Conservation (phyloP, 495 filamentous ascomycete species). For the Xylona heveae region DNA sequence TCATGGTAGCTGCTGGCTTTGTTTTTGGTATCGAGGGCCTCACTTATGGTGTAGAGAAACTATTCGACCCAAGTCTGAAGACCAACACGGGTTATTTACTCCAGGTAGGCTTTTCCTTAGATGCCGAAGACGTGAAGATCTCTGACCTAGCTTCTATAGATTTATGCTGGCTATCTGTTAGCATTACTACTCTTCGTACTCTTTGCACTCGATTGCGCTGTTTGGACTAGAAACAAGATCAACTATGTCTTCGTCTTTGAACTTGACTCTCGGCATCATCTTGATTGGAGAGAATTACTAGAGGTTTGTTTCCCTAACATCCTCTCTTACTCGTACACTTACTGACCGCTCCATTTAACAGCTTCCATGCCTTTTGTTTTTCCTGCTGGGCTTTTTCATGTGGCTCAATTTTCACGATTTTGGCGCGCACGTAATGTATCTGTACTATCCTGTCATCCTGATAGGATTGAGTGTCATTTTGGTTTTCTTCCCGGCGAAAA, state of each 20-base stretch:
- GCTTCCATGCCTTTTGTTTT: constrained; percentile 56
- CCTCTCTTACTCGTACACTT: not conserved
- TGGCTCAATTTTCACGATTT: constrained; percentile 68
- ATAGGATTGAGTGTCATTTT: constrained; percentile 40
- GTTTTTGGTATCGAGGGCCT: constrained; percentile 59
- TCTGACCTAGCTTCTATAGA: constrained; percentile 22
- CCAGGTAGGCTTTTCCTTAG: constrained; percentile 25
- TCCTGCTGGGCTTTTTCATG: constrained; percentile 57
- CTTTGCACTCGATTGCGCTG: constrained; percentile 57
- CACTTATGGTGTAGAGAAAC: constrained; percentile 36
- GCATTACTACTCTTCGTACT: constrained; percentile 48
- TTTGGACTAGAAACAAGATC: constrained; percentile 68
- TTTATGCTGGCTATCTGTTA: constrained; percentile 75
- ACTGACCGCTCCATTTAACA: constrained; percentile 10
- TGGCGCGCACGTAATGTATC: constrained; percentile 43
- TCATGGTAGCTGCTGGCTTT: constrained; percentile 51
- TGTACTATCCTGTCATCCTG: constrained; percentile 78
- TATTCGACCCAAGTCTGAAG: constrained; percentile 24
- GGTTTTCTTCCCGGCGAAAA: constrained; percentile 51
- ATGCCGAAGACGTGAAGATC: not conserved
- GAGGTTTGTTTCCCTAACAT: constrained; percentile 24
- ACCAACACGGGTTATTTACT: constrained; percentile 52
- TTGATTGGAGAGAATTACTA: constrained; percentile 80
- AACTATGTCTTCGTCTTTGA: constrained; percentile 97
- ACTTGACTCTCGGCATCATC: constrained; percentile 61